Base-by-base conservation (phyloP, 2,329 filamentous ascomycete species). In the Cryphonectria parasitica region DNA sequence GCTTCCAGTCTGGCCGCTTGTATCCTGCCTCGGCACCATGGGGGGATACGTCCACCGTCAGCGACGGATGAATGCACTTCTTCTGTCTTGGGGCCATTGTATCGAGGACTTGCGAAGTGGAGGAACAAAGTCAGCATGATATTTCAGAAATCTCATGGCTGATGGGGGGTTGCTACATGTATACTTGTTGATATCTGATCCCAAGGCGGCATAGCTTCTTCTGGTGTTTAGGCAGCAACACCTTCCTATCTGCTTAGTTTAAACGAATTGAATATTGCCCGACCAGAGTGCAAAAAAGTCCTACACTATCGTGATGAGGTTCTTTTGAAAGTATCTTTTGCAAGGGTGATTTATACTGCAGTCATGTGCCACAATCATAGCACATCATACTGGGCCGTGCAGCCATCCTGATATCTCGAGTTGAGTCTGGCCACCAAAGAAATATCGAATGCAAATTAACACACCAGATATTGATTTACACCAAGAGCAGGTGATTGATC, bases 1-100 rank as follows among this genome's bases (percentile, higher is more conserved):
- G 76, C 64, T 78, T 77, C 22, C 74, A 63, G 8, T 75, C 70
- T 7, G 74, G 68, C 10, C 79, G 76, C 28, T 75, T 66, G 73
- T 80, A 83, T 1, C 77, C 77, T 7, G 72, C 75, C 52, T 77
- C 73, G 5, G 71, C 69, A 1, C 78, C 78, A 64, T 78, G 77
- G 17, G 75, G 70, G 2, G 79, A 81, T 28, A 78, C 74, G 34
- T 77, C 77, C n/a, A 77, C 68, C 22, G 77, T 74, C 8, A 80
- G 68, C 3, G 54, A 52, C 1, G 15, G 13, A 56, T 72, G 70
- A 10, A 22, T 45, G 52, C 70, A 72, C 3, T 41, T 58, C 15
- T 64, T 66, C 25, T 49, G 41, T 31, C 28, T 58, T 28, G 67
- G 63, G 4, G 67, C 22, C 70, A 71, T 71, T 56, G 2, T 34